Base-by-base conservation (phyloP, 179 eudicot genomes). In the Actinidia arguta region DNA sequence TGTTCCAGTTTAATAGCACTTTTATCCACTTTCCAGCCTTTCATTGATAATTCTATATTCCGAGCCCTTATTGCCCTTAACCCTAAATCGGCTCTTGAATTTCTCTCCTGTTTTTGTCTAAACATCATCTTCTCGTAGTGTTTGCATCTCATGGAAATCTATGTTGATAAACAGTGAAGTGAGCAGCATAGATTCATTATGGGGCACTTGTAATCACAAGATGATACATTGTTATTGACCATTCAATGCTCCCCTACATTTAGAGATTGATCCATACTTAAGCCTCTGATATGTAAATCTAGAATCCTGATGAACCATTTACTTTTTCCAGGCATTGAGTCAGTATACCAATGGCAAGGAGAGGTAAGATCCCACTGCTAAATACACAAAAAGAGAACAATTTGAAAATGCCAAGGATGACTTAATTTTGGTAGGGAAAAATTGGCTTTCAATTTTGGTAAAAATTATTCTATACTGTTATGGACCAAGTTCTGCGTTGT, bases 281-380 rank as follows among this genome's bases (percentile, higher is more conserved):
- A 52, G 52, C n/a, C 68, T 81, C 42, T 31, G 51, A 50, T 78
- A 17, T 47, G 25, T 46, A 44, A 27, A 36, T 52, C 18, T 25
- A 31, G 25, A 66, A 79, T 68, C 51, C 31, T 39, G 56, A 56
- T 44, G 39, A 54, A 80, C 76, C 22, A 71, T 39, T 63, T 67
- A 27, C 63, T 14, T 79, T 78, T 74, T 66, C 88, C 96, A 96
- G 99, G 99, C 47, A 58, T 96, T 70, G 99, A 94, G 83, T 96
- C 99, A 8, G 92, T 95, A 54, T 96, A 94, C 73, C 92, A 92
- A 87, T 96, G 98, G 99, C 83, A 94, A 64, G 99, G 98, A 85
- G 94, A 92, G 97, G 99, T 95, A 90, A 86, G 82, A 55, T 64
- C 36, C 76, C 24, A 54, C 47, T 66, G 48, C 14, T 7, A 70